Evolutionary conservation across 441 rosid genomes (phyloP), one percentile per base, ranked within the genome.

Genomic region (Aquilaria agallochum): DNA sequence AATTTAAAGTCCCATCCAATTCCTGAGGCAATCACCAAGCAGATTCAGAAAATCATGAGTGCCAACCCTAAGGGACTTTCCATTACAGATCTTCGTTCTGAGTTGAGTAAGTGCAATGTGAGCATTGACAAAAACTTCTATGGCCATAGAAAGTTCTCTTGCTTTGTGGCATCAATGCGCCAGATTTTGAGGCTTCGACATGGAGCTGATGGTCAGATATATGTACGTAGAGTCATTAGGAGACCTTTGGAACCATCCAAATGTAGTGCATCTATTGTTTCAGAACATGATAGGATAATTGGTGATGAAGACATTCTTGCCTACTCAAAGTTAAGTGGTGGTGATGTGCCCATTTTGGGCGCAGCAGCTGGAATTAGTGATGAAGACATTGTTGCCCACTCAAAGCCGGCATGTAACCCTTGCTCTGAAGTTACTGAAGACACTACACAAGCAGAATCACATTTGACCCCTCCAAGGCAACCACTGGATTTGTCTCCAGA

Each of bases 131-230:
- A 62, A 77, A 76, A 80, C 56, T 80, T 76, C 0, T 91, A 80
- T 55, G 99, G 96, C 12, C 55, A 79, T 72, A 79, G 65, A 74
- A 86, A 60, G 58, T 87, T 94, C 59, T 66, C 79, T 8, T 76
- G 68, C 45, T 82, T 94, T 74, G 80, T 94, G 70, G 58, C 75
- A 30, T 75, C 96, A 32, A 77, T 94, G 96, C 89, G 78, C 40
- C 70, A 79, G 55, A 74, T 85, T 66, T 69, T 87, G 69, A 64
- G 74, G 74, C 78, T 91, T 67, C 64, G 71, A n/a, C 10, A 31
- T 30, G 50, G 2, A 42, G 68, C 69, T 53, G 77, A 74, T 74
- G 97, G 94, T 55, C 55, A 60, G 54, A 72, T 48, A 71, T 6
- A 67, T 34, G 68, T 79, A 27, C 76, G 3, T 60, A 77, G 76